These are phyloP conservation scores for Prunus yedoensis DNA, from an alignment of 331 rosid genomes.

Conservation along the genomic window DNA sequence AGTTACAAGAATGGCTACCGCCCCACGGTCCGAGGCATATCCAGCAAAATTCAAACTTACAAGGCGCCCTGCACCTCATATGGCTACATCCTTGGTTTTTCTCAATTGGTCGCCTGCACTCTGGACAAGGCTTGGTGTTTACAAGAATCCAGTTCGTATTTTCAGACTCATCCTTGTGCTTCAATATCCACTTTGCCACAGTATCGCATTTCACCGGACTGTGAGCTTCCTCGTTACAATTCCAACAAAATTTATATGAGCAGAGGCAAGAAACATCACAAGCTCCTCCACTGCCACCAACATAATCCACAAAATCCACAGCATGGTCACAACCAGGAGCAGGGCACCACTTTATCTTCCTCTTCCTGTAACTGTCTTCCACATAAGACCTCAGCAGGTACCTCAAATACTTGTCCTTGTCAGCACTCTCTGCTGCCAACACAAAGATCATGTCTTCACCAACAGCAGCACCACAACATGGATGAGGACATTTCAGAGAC, in stretches of 20 bases:
- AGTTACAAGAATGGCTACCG: constrained; percentile 4
- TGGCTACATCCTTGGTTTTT: constrained; percentile 31
- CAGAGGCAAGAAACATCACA: constrained; percentile 25
- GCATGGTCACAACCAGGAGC: constrained; percentile 26
- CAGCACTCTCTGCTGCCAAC: background rate
- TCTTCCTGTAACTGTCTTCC: constrained; percentile 27
- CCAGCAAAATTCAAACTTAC: constrained; percentile 45
- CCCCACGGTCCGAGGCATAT: constrained; percentile 24
- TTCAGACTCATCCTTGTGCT: constrained; percentile 14
- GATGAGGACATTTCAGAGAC: constrained; percentile 23
- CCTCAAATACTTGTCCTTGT: constrained; percentile 13
- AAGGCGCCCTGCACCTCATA: constrained; percentile 34
- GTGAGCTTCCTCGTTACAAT: constrained; percentile 45
- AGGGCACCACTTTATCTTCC: constrained; percentile 32
- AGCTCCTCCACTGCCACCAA: background rate
- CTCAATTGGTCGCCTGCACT: constrained; percentile 35
- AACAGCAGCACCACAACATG: constrained; percentile 21
- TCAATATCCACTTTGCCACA: constrained; percentile 33
- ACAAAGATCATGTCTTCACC: constrained; percentile 20
- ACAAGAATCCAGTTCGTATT: constrained; percentile 37
- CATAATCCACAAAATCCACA: constrained; percentile 9
- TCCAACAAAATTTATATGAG: constrained; percentile 23
- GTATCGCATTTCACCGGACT: constrained; percentile 39
- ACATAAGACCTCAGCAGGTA: constrained; percentile 23
- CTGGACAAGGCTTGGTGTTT: constrained; percentile 46